Base-by-base conservation (phyloP, 1,284 basidiomycete genomes). In the Tylopilus orsonianus region DNA sequence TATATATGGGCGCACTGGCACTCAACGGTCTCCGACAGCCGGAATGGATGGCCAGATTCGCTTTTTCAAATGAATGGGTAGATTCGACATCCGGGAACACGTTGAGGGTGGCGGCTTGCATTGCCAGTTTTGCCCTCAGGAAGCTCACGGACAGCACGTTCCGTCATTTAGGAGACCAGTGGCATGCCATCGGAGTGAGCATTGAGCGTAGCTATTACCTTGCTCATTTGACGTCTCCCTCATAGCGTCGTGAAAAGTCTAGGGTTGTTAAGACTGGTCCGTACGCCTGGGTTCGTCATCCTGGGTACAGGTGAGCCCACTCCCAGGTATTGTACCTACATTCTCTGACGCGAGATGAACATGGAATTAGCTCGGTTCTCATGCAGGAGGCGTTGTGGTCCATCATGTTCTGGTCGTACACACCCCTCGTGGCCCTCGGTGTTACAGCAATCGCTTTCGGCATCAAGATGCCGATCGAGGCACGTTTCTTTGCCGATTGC, bases 381-480 rank as follows among this genome's bases (percentile, higher is more conserved):
- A 24, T 61, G 5, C 55, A 64, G 16, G 37, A 58, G 24, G 47
- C 50, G 2, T 36, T 62, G 18, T 61, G 57, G 50, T 49, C 58
- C 2, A 20, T 60, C 19, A 64, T 65, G 58, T 62, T 57, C 22
- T 71, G 70, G 68, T 66, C 65, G 1, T 67, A 66, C 43, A 26
- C 53, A 19, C 64, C 68, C 0, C 36, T 70, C 16, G 41, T 60
- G 1, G 44, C 56, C 14, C 53, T 67, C 33, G 54, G 44, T 18
- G 49, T 60, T 33, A 55, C 53, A 2, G 54, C 57, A n/a, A 13
- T 19, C n/a, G 54, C 52, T 3, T 59, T 66, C 27, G 53, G 54
- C 2, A 32, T 68, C 32, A 71, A 69, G 46, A 61, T 71, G 46
- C 63, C 60, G 6, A 63, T 70, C 13, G 68, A 69, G 57, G 67